Conservation (phyloP, 1,284 basidiomycete genomes). For the Dichomitus squalens region DNA sequence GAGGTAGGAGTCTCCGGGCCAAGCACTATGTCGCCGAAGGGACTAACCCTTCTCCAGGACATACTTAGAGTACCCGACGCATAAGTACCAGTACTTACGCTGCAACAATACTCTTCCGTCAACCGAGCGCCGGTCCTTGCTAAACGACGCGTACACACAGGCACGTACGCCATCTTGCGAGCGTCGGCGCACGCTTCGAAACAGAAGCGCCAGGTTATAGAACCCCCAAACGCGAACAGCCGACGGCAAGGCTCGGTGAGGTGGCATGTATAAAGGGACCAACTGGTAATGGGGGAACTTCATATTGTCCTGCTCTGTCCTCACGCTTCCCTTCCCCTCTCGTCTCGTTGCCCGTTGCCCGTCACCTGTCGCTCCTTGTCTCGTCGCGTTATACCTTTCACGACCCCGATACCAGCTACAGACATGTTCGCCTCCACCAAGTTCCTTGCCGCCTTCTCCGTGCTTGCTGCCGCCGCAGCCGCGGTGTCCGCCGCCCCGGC, state of each 20-base stretch:
- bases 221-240: neutral
- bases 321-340: neutral
- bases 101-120: neutral
- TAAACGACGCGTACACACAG: neutral
- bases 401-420: slow-evolving; percentile 8
- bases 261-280: neutral
- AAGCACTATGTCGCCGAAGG: too few species aligned
- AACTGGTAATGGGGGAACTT: neutral
- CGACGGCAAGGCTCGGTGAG: neutral
- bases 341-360: neutral
- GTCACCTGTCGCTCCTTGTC: slow-evolving; percentile 4
- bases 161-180: neutral
- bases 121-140: neutral
- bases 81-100: too few species aligned
- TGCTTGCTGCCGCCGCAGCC: slow-evolving; percentile 27
- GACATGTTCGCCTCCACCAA: slow-evolving; percentile 26
- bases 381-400: slow-evolving; percentile 3
- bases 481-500: slow-evolving; percentile 33
- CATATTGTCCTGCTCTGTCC: neutral
- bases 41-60: too few species aligned
- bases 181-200: neutral
- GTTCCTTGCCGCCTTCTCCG: slow-evolving; percentile 27
- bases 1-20: too few species aligned
- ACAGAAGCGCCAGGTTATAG: neutral
- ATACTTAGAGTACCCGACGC: too few species aligned